A percentile compares a stretch with the other conserved stretches of the same genome.
Evolutionary conservation across 345 rosid genomes (phyloP).

Genomic region (Linum trigynum): DNA sequence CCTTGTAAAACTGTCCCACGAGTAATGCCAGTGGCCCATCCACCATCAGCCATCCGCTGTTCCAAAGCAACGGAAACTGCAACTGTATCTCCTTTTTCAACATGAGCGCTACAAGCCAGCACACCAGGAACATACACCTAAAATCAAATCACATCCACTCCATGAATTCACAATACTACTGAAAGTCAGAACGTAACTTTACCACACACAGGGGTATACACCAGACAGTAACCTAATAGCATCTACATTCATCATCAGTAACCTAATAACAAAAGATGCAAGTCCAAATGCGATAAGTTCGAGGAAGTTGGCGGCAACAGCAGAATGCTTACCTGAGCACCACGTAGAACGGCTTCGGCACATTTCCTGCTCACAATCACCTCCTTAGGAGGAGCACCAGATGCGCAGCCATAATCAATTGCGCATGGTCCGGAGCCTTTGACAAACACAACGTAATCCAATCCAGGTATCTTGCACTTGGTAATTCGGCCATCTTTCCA

Average conservation of each 20-base stretch:
- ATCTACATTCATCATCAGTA: neutral
- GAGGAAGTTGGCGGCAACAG: neutral
- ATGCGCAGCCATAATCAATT: slow-evolving; percentile 46
- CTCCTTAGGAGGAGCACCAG: slow-evolving; percentile 63
- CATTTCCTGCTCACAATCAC: slow-evolving; percentile 95
- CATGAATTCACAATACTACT: slow-evolving; percentile 9
- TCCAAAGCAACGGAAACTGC: slow-evolving; percentile 94
- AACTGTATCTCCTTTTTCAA: slow-evolving; percentile 82
- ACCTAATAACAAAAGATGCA: neutral
- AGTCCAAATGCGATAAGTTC: neutral
- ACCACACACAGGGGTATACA: neutral
- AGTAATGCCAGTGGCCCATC: slow-evolving; percentile 71
- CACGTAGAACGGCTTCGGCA: slow-evolving; percentile 97
- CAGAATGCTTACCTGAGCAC: slow-evolving; percentile 70
- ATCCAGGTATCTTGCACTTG: slow-evolving; percentile 61
- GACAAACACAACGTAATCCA: slow-evolving; percentile 76
- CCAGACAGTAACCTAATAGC: neutral
- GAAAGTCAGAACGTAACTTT: slow-evolving; percentile 2
- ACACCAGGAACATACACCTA: slow-evolving; percentile 97
- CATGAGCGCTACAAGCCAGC: slow-evolving; percentile 93
- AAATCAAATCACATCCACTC: slow-evolving; percentile 11
- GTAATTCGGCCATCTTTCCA: slow-evolving; percentile 24
- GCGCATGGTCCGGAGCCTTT: slow-evolving; percentile 82
- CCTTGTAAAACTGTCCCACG: slow-evolving; percentile 93
- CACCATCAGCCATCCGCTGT: slow-evolving; percentile 57